Percentiles rank a stretch among this genome's conserved stretches.
phyloP scores from a whole-genome alignment of 805 yeast species.

The Kazachstania viticola region DNA sequence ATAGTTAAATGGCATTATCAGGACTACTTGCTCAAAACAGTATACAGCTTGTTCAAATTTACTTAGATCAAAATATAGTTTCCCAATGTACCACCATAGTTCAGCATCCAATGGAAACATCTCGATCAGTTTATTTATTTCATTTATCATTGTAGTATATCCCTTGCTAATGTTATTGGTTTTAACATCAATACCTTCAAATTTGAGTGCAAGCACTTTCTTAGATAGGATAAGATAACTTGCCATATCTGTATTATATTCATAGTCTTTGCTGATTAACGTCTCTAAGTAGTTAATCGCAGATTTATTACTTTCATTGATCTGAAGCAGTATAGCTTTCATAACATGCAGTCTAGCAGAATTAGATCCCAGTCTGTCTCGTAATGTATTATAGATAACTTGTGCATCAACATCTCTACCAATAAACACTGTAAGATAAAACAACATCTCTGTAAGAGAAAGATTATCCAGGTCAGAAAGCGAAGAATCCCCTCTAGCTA shows the following conservation, averaged over 20 bases:
- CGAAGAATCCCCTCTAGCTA: slow-evolving; percentile 13
- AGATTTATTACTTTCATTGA: slow-evolving; percentile 16
- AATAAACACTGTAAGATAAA: slow-evolving; percentile 50
- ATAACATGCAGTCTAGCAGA: slow-evolving; percentile 23
- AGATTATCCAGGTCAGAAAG: slow-evolving; percentile 33
- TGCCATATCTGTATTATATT: slow-evolving; percentile 31
- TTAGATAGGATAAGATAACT: slow-evolving; percentile 22
- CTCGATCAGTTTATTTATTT: slow-evolving; percentile 14
- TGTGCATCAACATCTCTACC: slow-evolving; percentile 64
- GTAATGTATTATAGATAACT: slow-evolving; percentile 45
- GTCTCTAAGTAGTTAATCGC: slow-evolving; percentile 37
- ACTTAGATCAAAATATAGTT: slow-evolving; percentile 47
- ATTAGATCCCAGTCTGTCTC: slow-evolving; percentile 54
- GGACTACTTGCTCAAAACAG: slow-evolving; percentile 57
- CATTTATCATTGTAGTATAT: slow-evolving; percentile 6
- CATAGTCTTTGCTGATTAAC: slow-evolving; percentile 40
- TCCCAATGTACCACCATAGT: slow-evolving; percentile 68
- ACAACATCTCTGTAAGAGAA: slow-evolving; percentile 58
- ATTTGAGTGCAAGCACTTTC: slow-evolving; percentile 17
- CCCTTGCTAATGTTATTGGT: not conserved
- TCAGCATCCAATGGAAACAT: slow-evolving; percentile 58
- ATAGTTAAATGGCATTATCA: slow-evolving; percentile 45
- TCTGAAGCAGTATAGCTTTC: slow-evolving; percentile 20
- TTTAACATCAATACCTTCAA: slow-evolving; percentile 1
- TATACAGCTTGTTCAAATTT: slow-evolving; percentile 57